phyloP scores from a whole-genome alignment of 768 basidiomycete species.

The Russula compacta region DNA sequence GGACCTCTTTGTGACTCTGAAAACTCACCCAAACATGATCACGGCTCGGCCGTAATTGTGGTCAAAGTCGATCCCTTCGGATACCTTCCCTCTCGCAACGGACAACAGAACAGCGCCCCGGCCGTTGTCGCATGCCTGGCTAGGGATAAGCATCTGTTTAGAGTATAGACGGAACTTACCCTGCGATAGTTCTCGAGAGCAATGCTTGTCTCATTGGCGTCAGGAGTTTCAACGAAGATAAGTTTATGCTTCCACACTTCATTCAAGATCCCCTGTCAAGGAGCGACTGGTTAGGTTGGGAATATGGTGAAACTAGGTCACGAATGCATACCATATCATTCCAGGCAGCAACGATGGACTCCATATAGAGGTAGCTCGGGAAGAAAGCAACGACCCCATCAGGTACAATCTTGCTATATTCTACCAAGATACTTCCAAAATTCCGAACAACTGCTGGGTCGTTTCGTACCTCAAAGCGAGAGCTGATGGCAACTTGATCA shows the following conservation, averaged over 20 bases:
- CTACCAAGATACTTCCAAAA: conserved; percentile 95
- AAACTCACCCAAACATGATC: conserved; percentile 93
- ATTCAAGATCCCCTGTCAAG: conserved; percentile 81
- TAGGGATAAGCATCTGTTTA: background rate
- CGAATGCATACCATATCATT: conserved; percentile 86
- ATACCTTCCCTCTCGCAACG: conserved; percentile 97
- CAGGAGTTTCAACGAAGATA: conserved; percentile 98
- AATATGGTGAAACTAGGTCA: background rate
- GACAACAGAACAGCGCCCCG: conserved; percentile 93
- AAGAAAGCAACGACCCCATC: conserved; percentile 99
- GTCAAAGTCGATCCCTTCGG: conserved; percentile 99
- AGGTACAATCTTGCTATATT: conserved; percentile 96
- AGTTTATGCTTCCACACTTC: conserved; percentile 99
- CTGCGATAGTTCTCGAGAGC: conserved; percentile 95
- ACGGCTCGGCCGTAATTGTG: conserved; percentile 99
- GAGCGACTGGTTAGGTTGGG: background rate
- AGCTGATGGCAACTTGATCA: conserved; percentile 97
- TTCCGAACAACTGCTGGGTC: conserved; percentile 98
- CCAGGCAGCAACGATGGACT: conserved; percentile 99
- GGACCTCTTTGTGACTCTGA: background rate
- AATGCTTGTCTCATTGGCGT: conserved; percentile 97
- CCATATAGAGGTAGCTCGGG: conserved; percentile 99
- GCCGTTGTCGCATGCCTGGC: conserved; percentile 94
- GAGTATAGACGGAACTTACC: conserved; percentile 33
- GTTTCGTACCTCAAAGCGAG: conserved; percentile 96